Conservation (phyloP, 1,139 yeast genomes). For the Geotrichum reessii region DNA sequence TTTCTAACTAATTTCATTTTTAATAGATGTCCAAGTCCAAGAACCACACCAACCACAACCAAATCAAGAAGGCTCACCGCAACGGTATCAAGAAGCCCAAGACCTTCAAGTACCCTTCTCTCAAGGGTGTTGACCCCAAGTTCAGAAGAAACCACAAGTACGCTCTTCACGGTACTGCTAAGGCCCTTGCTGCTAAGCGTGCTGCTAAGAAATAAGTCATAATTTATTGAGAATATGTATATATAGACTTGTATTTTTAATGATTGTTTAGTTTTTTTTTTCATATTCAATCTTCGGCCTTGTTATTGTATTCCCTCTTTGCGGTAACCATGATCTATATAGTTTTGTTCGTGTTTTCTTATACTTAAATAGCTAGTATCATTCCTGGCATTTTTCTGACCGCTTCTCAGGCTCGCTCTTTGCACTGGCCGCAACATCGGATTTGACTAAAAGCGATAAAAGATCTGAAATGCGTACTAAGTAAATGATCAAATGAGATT, state of each 20-base stretch:
- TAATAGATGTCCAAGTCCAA: conserved; percentile 77
- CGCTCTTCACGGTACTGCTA: conserved; percentile 12
- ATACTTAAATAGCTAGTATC: background rate
- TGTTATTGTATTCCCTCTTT: background rate
- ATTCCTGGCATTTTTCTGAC: background rate
- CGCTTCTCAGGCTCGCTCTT: conserved; percentile 7
- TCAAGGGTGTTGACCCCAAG: conserved; percentile 98
- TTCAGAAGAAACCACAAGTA: conserved; percentile 94
- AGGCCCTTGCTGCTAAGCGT: conserved; percentile 11
- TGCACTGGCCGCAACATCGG: conserved; percentile 12
- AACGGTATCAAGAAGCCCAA: conserved; percentile 99
- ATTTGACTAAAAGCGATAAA: conserved; percentile 17
- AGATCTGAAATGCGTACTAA: conserved; percentile 25
- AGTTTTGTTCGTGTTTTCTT: background rate
- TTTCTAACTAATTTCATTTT: conserved; percentile 26
- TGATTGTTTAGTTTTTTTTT: background rate
- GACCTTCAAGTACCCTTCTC: conserved; percentile 96
- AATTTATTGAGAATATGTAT: background rate
- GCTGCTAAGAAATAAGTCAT: conserved; percentile 3
- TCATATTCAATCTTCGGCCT: background rate
- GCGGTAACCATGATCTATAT: background rate
- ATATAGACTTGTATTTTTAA: background rate
- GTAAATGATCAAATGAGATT: conserved; percentile 19
- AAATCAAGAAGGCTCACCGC: conserved; percentile 98
- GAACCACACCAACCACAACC: conserved; percentile 99